A percentile compares a stretch with the other conserved stretches of the same genome.
These are phyloP conservation scores for Hippophae tibetana DNA, from an alignment of 306 rosid genomes.

Conservation along the genomic window DNA sequence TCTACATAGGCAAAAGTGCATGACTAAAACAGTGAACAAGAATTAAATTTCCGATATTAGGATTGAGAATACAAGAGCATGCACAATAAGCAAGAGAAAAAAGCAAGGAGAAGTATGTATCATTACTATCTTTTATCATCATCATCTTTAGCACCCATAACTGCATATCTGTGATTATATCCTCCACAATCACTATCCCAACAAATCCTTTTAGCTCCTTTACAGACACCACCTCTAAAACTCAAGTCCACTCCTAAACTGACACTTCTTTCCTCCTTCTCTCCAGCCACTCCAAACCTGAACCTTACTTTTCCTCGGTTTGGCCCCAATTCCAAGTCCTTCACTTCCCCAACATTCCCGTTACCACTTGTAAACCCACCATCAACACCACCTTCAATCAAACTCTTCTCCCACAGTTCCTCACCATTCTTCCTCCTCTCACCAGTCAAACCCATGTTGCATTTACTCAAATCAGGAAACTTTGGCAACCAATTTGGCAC, in stretches of 20 bases:
- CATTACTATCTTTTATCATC: too few relatives aligned
- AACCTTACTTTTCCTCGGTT: constrained; percentile 45
- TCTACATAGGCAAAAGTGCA: too few relatives aligned
- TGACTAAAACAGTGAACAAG: too few relatives aligned
- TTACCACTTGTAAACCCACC: neutral
- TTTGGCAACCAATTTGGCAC: constrained; percentile 67
- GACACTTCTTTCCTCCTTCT: constrained; percentile 8
- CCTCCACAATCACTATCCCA: constrained; percentile 9
- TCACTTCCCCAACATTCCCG: neutral
- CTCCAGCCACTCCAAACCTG: constrained; percentile 28
- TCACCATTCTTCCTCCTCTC: constrained; percentile 42
- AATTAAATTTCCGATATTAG: too few relatives aligned
- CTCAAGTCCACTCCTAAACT: constrained; percentile 21
- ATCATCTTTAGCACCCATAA: too few relatives aligned
- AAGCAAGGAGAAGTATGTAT: too few relatives aligned
- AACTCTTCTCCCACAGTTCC: constrained; percentile 49
- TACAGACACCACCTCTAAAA: constrained; percentile 20
- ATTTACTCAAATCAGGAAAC: constrained; percentile 26
- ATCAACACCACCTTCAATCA: constrained; percentile 9
- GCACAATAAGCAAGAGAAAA: too few relatives aligned
- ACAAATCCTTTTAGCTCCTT: constrained; percentile 40
- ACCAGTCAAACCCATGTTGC: constrained; percentile 10
- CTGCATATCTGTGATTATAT: too few relatives aligned
- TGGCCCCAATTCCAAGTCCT: constrained; percentile 15
- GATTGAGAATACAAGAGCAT: too few relatives aligned